Conservation (phyloP, 768 basidiomycete genomes). For the Candolleomyces aberdarensis region DNA sequence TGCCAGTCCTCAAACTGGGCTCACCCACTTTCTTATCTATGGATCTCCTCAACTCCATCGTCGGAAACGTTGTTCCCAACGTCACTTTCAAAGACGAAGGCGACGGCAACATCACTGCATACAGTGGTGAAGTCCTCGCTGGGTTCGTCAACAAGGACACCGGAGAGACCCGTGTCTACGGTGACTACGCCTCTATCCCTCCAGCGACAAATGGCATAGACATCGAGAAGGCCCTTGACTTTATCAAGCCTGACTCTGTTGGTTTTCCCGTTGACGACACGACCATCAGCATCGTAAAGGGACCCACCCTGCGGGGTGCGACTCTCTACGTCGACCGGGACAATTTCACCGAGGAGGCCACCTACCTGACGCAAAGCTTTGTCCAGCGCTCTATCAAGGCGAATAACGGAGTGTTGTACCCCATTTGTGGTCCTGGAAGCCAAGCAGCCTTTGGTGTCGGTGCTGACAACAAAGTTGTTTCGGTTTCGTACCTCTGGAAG, state of each 20-base stretch:
- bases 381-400: constrained; percentile 1
- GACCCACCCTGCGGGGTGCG: not conserved
- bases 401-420: not conserved
- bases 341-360: not conserved
- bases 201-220: not conserved
- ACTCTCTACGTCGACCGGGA: not conserved
- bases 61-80: too few species aligned
- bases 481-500: constrained; percentile 4
- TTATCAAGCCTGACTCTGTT: not conserved
- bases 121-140: constrained; percentile 7
- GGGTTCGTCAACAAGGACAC: constrained; percentile 6
- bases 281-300: not conserved
- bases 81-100: not conserved
- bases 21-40: too few species aligned
- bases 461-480: not conserved
- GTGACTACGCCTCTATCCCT: not conserved
- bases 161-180: constrained; percentile 8
- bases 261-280: not conserved
- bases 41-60: too few species aligned
- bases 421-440: constrained; percentile 10
- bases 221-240: not conserved
- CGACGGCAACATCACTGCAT: not conserved
- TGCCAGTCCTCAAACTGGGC: too few species aligned
- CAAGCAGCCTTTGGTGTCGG: constrained; percentile 4
- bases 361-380: constrained; percentile 1